Conservation (phyloP, 768 basidiomycete species). For the Rhizopogon vesiculosus region DNA sequence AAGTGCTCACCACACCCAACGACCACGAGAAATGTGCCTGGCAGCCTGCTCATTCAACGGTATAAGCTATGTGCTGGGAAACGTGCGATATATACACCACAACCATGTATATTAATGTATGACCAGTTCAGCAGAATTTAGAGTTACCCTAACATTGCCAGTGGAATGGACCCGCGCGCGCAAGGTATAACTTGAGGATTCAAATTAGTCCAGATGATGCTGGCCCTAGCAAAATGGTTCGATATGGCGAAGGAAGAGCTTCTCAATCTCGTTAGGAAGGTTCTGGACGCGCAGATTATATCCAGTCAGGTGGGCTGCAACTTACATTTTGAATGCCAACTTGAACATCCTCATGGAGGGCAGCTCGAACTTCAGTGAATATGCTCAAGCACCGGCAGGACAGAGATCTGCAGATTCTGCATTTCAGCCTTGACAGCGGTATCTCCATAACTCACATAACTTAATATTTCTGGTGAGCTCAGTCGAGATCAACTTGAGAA, state of each 20-base stretch:
- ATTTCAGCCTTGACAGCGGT: conserved; percentile 84
- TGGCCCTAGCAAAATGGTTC: conserved; percentile 72
- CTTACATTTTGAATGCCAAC: conserved; percentile 65
- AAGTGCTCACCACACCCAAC: not conserved
- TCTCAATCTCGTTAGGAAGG: conserved; percentile 76
- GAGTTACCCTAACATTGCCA: too few relatives aligned
- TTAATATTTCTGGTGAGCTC: conserved; percentile 85
- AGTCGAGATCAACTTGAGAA: conserved; percentile 82
- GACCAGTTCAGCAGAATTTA: conserved; percentile 8
- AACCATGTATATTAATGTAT: conserved; percentile 41
- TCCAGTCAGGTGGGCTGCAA: too few relatives aligned
- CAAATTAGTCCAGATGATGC: conserved; percentile 63
- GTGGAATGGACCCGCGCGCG: too few relatives aligned
- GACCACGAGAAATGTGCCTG: not conserved
- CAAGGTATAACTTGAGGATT: conserved; percentile 65
- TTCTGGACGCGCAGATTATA: conserved; percentile 46
- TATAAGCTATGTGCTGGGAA: not conserved
- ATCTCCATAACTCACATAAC: conserved; percentile 84
- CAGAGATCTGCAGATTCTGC: conserved; percentile 76
- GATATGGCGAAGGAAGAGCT: conserved; percentile 70
- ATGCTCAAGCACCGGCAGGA: conserved; percentile 78
- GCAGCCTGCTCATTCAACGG: not conserved
- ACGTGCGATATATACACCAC: conserved; percentile 19
- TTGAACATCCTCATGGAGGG: conserved; percentile 75
- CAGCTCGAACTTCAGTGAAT: conserved; percentile 82